These are phyloP conservation scores for Colletotrichum sojae DNA, from an alignment of 2,329 filamentous ascomycete genomes.

Conservation along the genomic window DNA sequence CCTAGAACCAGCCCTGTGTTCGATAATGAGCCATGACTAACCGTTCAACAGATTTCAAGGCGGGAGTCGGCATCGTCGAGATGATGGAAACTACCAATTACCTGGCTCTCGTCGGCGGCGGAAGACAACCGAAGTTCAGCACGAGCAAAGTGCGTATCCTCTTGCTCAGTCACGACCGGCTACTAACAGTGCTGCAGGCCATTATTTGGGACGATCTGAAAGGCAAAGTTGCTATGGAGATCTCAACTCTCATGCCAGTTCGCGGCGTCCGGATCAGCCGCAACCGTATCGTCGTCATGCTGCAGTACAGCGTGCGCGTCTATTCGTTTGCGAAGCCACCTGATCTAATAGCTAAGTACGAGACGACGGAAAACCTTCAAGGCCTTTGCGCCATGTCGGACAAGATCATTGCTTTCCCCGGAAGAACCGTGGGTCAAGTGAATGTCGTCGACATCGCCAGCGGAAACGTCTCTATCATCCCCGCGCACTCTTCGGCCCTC, in stretches of 20 bases:
- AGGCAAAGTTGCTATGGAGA: constrained; percentile 78
- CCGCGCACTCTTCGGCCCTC: constrained; percentile 85
- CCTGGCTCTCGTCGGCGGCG: constrained; percentile 90
- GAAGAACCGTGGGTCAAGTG: constrained; percentile 88
- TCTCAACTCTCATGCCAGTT: constrained; percentile 86
- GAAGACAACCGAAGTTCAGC: constrained; percentile 86
- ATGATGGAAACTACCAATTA: constrained; percentile 93
- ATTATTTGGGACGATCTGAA: constrained; percentile 94
- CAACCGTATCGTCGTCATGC: constrained; percentile 82
- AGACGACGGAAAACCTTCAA: constrained; percentile 87
- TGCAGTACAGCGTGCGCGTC: constrained; percentile 85
- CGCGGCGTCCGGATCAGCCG: constrained; percentile 80
- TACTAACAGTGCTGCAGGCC: constrained; percentile 57
- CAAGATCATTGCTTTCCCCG: constrained; percentile 85
- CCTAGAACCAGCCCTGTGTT: not conserved
- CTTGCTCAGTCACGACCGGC: not conserved
- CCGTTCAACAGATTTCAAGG: constrained; percentile 76
- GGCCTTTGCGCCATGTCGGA: constrained; percentile 85
- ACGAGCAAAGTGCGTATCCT: constrained; percentile 78
- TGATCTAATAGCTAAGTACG: constrained; percentile 79
- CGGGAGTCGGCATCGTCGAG: constrained; percentile 84
- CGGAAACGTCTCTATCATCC: constrained; percentile 91
- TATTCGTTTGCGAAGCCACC: constrained; percentile 84
- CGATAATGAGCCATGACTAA: not conserved
- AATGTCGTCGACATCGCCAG: constrained; percentile 86